Base-by-base conservation (phyloP, 805 yeast genomes). In the Pichia rugopelliculosa region DNA sequence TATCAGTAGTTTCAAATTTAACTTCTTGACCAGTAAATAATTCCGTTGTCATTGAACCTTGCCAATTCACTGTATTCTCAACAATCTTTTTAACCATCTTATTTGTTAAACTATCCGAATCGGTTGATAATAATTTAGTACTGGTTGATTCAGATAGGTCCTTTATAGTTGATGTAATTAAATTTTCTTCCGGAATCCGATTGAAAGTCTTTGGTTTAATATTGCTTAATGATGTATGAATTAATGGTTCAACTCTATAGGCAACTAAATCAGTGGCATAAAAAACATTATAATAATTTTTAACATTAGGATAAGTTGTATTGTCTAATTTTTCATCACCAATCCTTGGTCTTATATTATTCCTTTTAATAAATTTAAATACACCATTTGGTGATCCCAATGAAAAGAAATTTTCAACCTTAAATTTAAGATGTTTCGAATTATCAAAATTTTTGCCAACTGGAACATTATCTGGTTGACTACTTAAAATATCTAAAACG, bases 201-300 rank as follows among this genome's bases (percentile, higher is more conserved):
- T 87, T 84, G 15, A 85, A 72, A 17, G 67, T 65, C 46, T 71
- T 78, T 0, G 91, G 86, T 52, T 73, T 71, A 47, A 73, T 65
- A 9, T 69, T 60, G 0, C 79, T 67, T 53, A 82, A 71, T 50
- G 59, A 25, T 2, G 73, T 70, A 50, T 70, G 66, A 6, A 90
- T 74, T 48, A 91, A 67, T 1, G 99, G 99, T 63, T 91, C 99
- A 49, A 90, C 66, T 47, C 98, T 71, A 58, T 90, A 88, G 0
- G 91, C 90, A 37, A 93, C 82, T 0, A 97, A 96, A 60, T 91
- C 99, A 54, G 95, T 83, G 0, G 91, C 87, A 56, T 91, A 95
- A 67, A 85, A 88, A 6, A 93, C 67, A 59, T 91, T 91, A 67
- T 84, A 93, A 39, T 85, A 63, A 57, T 85, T 84, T 2, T 71